Evolutionary conservation across 768 basidiomycete genomes (phyloP).

Genomic region (Botryobasidium botryosum): DNA sequence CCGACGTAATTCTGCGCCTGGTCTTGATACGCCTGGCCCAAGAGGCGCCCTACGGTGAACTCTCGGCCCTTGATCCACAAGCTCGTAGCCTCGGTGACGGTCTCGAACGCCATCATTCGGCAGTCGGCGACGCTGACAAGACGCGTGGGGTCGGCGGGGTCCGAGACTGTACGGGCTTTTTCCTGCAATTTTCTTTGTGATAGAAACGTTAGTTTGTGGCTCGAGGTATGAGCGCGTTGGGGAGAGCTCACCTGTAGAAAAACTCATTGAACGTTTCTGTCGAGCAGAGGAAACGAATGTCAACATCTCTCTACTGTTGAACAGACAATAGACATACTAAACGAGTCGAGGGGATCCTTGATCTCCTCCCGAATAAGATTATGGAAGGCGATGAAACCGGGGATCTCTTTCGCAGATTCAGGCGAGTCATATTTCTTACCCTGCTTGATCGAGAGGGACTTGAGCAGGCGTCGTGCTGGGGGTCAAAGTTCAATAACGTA

Average conservation of each 20-base stretch:
- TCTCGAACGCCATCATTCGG: slow-evolving; percentile 88
- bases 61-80: slow-evolving; percentile 98
- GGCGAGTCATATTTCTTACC: slow-evolving; percentile 84
- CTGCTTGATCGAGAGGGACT: slow-evolving; percentile 84
- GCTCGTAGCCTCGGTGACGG: slow-evolving; percentile 64
- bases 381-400: slow-evolving; percentile 79
- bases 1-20: slow-evolving; percentile 56
- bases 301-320: background rate
- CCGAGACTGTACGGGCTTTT: slow-evolving; percentile 56
- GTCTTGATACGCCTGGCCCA: slow-evolving; percentile 60
- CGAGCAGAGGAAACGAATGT: background rate
- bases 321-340: slow-evolving; percentile 35
- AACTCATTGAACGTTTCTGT: slow-evolving; percentile 86
- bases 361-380: slow-evolving; percentile 70
- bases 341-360: slow-evolving; percentile 62
- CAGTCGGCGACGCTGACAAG: slow-evolving; percentile 89
- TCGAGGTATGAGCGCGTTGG: background rate
- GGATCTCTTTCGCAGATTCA: slow-evolving; percentile 70
- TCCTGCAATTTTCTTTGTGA: slow-evolving; percentile 63
- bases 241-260: slow-evolving; percentile 46
- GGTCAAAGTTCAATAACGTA: background rate
- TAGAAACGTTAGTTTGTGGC: background rate
- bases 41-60: slow-evolving; percentile 61
- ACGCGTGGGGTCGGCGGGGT: slow-evolving; percentile 53
- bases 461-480: slow-evolving; percentile 66